Percentiles rank a stretch among this genome's conserved stretches.
phyloP scores from a whole-genome alignment of 257 asterid genomes.

The Thymus mandschuricus region DNA sequence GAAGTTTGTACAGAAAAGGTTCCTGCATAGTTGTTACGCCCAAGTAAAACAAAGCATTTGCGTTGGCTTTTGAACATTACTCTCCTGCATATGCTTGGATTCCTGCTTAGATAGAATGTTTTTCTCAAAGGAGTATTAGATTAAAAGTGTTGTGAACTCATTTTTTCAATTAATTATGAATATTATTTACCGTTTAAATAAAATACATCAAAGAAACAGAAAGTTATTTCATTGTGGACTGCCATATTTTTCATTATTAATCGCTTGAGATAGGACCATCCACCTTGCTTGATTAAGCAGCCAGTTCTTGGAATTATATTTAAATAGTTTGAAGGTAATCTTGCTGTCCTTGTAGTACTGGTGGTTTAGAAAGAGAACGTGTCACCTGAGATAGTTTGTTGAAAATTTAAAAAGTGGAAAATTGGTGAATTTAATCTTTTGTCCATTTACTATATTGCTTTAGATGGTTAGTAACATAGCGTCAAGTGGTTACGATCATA shows the following conservation, averaged over 20 bases:
- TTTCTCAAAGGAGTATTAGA: neutral
- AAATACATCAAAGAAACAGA: neutral
- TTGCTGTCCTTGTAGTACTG: no score
- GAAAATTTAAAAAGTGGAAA: no score
- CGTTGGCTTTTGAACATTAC: neutral
- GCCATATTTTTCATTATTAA: neutral
- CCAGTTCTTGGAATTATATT: neutral
- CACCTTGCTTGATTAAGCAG: neutral
- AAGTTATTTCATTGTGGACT: neutral
- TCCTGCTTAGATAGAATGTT: neutral
- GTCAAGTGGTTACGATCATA: neutral
- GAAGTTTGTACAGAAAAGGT: constrained; percentile 11
- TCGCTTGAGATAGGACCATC: neutral
- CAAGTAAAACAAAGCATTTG: constrained; percentile 14
- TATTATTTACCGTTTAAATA: constrained; percentile 8
- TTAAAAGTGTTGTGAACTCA: constrained; percentile 19
- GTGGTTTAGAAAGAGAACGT: no score
- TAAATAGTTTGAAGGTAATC: no score
- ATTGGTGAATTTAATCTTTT: no score
- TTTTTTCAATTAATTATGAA: constrained; percentile 7
- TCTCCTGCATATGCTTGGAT: neutral
- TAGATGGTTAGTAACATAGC: no score
- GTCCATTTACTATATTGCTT: no score
- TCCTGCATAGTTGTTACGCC: constrained; percentile 12
- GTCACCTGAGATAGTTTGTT: no score